Evolutionary conservation across 768 basidiomycete species (phyloP), one percentile per base, ranked within the genome.

Genomic region (Tulasnella sp.): DNA sequence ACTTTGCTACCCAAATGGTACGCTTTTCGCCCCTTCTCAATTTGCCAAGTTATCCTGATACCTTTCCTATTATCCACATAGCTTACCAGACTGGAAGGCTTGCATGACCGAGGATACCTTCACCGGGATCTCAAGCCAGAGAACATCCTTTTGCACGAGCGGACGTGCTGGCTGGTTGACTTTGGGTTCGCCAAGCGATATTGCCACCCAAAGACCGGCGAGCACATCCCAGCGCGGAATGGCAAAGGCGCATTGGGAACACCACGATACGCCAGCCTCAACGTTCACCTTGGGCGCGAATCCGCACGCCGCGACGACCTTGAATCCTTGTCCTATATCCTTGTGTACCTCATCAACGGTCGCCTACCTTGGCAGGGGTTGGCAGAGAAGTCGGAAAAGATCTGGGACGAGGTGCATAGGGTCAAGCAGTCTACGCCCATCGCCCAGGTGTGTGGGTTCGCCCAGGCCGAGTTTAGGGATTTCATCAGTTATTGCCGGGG

Each of bases 121-220:
- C 76, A 77, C 62, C 70, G 76, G 23, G 76, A 77, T 64, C 76
- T 77, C 71, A 77, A 77, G 68, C 76, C 76, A 15, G 76, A 77
- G 61, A 77, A 77, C 64, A 64, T 77, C 51, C 66, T 77, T 21
- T 70, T 76, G 32, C 74, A 73, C 59, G 30, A 30, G n/a, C 24
- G 42, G 32, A 41, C 32, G 19, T 43, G 32, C 32, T 55, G 24
- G 24, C 53, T 55, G 19, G 41, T 55, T 34, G 53, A 55, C 53
- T 55, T 55, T 23, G 53, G 53, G 24, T 55, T 55, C 41, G 30
- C 32, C 53, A 55, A 55, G 24, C 17, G 53, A 27, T 55, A 55
- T n/a, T 17, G 24, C 13, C 30, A 38, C 42, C 53, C 53, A 38
- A 38, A 56, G 19, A 44, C 55, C 44, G 21, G 23, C 24, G 13